Evolutionary conservation across 2,329 filamentous ascomycete genomes (phyloP).

Genomic region (Stagonosporopsis cucurbitacearum): DNA sequence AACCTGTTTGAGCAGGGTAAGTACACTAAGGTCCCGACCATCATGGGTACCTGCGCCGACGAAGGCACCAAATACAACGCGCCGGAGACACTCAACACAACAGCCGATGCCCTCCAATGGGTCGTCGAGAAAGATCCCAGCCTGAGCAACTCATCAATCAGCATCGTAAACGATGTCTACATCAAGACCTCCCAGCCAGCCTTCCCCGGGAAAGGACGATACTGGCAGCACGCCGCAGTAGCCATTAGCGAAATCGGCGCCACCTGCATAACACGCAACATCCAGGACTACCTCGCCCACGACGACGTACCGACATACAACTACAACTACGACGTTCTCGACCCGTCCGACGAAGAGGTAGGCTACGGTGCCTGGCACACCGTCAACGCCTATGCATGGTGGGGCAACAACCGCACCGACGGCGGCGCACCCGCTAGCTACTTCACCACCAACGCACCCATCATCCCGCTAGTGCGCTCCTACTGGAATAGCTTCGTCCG

Average conservation of each 20-base stretch:
- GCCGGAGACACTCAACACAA: conserved; percentile 56
- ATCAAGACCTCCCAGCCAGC: conserved; percentile 51
- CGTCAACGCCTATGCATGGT: conserved; percentile 71
- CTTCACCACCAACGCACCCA: conserved; percentile 59
- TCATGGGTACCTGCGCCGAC: conserved; percentile 65
- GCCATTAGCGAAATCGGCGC: conserved; percentile 71
- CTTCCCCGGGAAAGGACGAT: conserved; percentile 59
- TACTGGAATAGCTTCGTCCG: conserved; percentile 80
- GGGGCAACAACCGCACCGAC: conserved; percentile 65
- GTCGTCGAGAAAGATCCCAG: conserved; percentile 65
- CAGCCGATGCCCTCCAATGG: conserved; percentile 61
- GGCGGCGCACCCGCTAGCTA: conserved; percentile 63
- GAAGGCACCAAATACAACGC: conserved; percentile 68
- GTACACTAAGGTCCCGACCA: conserved; percentile 61
- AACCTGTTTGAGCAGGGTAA: conserved; percentile 56
- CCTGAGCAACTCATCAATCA: conserved; percentile 59
- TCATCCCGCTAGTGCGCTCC: conserved; percentile 67
- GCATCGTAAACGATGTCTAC: conserved; percentile 62
- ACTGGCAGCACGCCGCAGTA: conserved; percentile 65
- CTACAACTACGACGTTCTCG: conserved; percentile 73
- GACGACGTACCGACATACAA: conserved; percentile 62
- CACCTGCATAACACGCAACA: conserved; percentile 66
- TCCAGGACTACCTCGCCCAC: conserved; percentile 54
- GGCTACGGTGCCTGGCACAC: conserved; percentile 73
- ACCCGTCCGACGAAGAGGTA: conserved; percentile 58